phyloP scores from a whole-genome alignment of 2,329 filamentous ascomycete species.

The Curvularia spicifera region DNA sequence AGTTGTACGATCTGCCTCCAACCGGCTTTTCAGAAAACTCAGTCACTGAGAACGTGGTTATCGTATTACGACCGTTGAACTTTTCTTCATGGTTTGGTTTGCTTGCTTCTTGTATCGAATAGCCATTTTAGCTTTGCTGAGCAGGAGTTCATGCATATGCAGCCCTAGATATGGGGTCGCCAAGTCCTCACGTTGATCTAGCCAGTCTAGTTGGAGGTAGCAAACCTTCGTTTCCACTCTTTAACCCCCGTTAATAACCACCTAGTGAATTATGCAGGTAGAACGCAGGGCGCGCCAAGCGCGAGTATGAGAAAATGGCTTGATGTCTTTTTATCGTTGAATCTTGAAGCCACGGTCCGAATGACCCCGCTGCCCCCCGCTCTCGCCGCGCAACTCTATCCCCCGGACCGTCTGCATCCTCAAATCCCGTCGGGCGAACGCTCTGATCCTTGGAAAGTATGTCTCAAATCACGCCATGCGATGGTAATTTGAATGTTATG shows the following conservation, averaged over 20 bases:
- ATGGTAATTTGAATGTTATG: not conserved
- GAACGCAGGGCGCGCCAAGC: not conserved
- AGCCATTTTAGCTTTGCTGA: not conserved
- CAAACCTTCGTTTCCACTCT: not conserved
- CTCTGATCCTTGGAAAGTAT: not conserved
- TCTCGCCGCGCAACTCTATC: not conserved
- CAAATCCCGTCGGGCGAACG: not conserved
- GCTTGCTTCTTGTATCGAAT: not conserved
- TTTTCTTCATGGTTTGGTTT: not conserved
- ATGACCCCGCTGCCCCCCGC: not conserved
- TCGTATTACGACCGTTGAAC: too few relatives aligned
- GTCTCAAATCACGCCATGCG: not conserved
- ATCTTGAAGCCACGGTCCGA: not conserved
- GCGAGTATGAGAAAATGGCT: not conserved
- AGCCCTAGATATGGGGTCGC: not conserved
- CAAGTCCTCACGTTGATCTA: not conserved
- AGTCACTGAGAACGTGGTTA: not conserved
- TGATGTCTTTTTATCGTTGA: not conserved
- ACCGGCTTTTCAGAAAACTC: too few relatives aligned
- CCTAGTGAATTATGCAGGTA: not conserved
- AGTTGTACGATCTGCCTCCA: not conserved
- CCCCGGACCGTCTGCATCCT: not conserved
- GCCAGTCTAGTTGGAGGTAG: not conserved
- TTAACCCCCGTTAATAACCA: not conserved
- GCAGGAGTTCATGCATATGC: not conserved